Evolutionary conservation across 1,284 basidiomycete genomes (phyloP).

Genomic region (Apiotrichum montevideense): DNA sequence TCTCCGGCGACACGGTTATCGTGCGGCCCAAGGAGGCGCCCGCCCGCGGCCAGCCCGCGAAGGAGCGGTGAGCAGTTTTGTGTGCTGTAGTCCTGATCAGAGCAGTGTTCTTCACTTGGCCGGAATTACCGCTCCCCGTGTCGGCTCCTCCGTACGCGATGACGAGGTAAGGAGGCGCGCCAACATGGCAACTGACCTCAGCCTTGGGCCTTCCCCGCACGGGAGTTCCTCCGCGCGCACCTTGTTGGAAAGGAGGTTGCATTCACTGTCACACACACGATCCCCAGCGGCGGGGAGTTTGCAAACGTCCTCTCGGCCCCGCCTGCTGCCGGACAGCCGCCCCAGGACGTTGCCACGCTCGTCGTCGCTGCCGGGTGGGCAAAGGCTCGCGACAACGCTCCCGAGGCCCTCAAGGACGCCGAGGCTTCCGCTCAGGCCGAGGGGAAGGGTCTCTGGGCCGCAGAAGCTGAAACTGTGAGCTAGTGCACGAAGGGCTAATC

Average conservation of each 20-base stretch:
- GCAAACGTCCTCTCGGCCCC: conserved; percentile 43
- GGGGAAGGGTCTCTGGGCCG: conserved; percentile 73
- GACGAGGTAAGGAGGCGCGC: conserved; percentile 62
- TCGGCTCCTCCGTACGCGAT: conserved; percentile 71
- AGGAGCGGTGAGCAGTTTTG: conserved; percentile 63
- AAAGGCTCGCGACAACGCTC: conserved; percentile 78
- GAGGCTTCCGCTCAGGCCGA: conserved; percentile 73
- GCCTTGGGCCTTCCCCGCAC: conserved; percentile 86
- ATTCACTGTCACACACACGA: conserved; percentile 42
- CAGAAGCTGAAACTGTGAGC: conserved; percentile 61
- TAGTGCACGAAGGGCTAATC: not conserved
- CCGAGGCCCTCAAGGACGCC: conserved; percentile 52
- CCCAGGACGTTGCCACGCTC: conserved; percentile 65
- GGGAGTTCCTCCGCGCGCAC: conserved; percentile 80
- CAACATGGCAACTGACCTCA: conserved; percentile 31
- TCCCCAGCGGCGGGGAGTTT: conserved; percentile 41
- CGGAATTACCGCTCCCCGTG: conserved; percentile 70
- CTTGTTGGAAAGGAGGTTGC: conserved; percentile 76
- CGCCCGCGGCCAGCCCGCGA: conserved; percentile 73
- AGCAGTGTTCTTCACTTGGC: conserved; percentile 75
- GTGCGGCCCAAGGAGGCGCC: conserved; percentile 64
- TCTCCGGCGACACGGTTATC: conserved; percentile 81
- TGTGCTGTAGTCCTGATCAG: not conserved
- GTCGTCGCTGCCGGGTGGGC: conserved; percentile 83
- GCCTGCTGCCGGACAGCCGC: conserved; percentile 44